Base-by-base conservation (phyloP, 192 early-diverging fungal genomes). In the Entomortierella lignicola region DNA sequence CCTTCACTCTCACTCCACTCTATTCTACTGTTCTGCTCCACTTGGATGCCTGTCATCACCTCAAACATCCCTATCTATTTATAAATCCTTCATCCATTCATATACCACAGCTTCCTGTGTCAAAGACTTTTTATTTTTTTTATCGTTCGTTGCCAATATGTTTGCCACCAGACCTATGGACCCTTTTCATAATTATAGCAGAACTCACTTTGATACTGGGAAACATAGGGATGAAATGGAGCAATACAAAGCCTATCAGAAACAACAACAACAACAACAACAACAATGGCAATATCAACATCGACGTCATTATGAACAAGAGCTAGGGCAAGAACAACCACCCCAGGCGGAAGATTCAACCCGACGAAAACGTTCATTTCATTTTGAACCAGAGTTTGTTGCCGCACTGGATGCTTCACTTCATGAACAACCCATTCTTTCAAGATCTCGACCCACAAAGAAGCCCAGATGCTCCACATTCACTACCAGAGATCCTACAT, bases 321-420 rank as follows among this genome's bases (percentile, higher is more conserved):
- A 66, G 26, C 43, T 43, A 0, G 62, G 55, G 15, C 37, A 27
- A 39, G 42, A 54, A 21, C 57, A 56, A n/a, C 56, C 25, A 3
- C 56, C 70, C 12, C 43, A 63, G 6, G 8, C 30, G 0, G 70
- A 72, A 25, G 13, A 20, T 47, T 21, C 41, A 6, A 43, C 20
- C n/a, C 61, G 62, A 27, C 53, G 62, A 51, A 79, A 79, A 31
- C 74, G 67, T 8, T 44, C 74, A 0, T 50, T 79, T 20, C 55
- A 69, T 55, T 79, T 79, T 65, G 74, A 79, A 37, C 74, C 74
- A 31, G 74, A 79, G 25, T 79, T 79, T 31, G 10, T 65, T 27
- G 60, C 60, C 13, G 74, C 74, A 6, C 50, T 79, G 10, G 74
- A 79, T 29, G 62, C 74, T 4, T 69, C 75, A 6, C 50, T 70